These are phyloP conservation scores for Corchorus capsularis DNA, from an alignment of 345 rosid genomes.

Conservation along the genomic window DNA sequence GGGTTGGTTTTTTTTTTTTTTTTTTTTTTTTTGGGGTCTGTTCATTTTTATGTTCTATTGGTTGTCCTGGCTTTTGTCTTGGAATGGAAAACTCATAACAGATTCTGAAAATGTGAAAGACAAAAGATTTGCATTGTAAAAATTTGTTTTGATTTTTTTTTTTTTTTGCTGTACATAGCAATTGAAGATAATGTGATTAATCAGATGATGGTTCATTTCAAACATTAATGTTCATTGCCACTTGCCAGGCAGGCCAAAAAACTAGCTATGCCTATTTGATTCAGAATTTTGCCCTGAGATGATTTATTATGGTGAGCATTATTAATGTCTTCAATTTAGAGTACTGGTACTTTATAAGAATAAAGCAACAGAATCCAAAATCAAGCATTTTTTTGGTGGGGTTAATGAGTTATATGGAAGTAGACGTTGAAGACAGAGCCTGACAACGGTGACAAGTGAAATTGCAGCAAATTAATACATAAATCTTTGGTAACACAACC, in stretches of 20 bases:
- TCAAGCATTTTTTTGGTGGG: neutral
- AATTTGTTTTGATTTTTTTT: too few species aligned
- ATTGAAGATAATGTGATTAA: too few species aligned
- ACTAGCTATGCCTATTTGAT: neutral
- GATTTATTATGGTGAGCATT: neutral
- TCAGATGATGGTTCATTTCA: constrained; percentile 1
- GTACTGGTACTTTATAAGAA: neutral
- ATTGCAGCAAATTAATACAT: too few species aligned
- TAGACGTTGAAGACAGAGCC: neutral
- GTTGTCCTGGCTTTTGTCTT: neutral
- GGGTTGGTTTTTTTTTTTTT: neutral
- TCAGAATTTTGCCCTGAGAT: neutral
- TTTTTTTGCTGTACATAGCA: neutral
- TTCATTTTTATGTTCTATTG: neutral
- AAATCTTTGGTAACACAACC: too few species aligned
- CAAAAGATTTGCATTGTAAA: neutral
- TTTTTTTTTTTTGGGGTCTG: too few species aligned
- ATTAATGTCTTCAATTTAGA: neutral
- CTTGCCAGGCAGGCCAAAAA: neutral
- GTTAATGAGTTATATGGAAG: neutral
- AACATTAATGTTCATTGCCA: neutral
- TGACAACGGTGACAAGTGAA: too few species aligned
- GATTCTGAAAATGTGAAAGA: neutral
- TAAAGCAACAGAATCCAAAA: neutral
- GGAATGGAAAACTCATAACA: neutral